Conservation (phyloP, 495 filamentous ascomycete species). For the Penicillium pulvis region DNA sequence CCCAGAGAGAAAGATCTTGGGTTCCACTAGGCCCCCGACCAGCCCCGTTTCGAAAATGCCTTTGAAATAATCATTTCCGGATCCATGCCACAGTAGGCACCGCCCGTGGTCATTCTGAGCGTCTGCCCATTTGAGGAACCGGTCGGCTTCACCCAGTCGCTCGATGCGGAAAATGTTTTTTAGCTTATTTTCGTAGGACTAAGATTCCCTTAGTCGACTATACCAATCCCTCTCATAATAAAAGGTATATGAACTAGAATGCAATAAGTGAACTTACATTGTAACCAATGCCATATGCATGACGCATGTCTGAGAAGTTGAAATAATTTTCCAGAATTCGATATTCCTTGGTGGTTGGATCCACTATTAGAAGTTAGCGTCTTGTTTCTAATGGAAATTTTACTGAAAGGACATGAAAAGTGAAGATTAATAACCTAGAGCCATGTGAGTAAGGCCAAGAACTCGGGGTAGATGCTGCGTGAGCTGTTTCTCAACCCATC, state of each 20-base stretch:
- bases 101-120: slow-evolving; percentile 24
- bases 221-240: too few relatives aligned
- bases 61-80: slow-evolving; percentile 63
- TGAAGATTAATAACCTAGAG: slow-evolving; percentile 5
- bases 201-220: background rate
- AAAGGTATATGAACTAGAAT: background rate
- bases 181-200: background rate
- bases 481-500: background rate
- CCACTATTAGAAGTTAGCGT: background rate
- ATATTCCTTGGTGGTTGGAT: background rate
- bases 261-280: background rate
- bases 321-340: background rate
- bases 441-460: slow-evolving; percentile 12
- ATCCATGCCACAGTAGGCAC: slow-evolving; percentile 69
- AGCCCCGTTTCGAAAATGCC: slow-evolving; percentile 77
- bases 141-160: slow-evolving; percentile 62
- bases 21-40: slow-evolving; percentile 27
- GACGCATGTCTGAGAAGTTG: background rate
- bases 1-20: slow-evolving; percentile 20
- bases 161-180: slow-evolving; percentile 58
- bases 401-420: background rate
- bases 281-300: background rate
- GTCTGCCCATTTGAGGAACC: slow-evolving; percentile 52
- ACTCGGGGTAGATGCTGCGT: background rate
- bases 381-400: background rate